These are phyloP conservation scores for Phlyctochytrium planicorne DNA, from an alignment of 192 early-diverging fungal species.

Conservation along the genomic window DNA sequence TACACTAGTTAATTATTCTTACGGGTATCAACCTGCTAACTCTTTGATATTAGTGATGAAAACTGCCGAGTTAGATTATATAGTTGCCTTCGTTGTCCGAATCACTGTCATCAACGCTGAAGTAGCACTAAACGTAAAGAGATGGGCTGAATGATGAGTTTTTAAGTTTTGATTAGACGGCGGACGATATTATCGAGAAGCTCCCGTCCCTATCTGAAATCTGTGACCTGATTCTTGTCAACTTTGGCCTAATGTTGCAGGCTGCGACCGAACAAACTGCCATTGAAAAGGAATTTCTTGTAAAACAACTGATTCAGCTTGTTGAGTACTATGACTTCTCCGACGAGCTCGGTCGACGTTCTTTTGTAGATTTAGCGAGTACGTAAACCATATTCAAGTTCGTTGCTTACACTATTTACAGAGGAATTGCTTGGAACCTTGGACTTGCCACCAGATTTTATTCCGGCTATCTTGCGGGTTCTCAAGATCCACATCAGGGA, in stretches of 20 bases:
- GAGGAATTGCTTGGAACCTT: slow-evolving; percentile 73
- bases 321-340: slow-evolving; percentile 74
- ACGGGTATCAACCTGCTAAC: too few species aligned
- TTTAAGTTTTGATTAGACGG: too few species aligned
- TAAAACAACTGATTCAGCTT: slow-evolving; percentile 73
- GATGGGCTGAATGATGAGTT: too few species aligned
- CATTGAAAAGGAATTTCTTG: slow-evolving; percentile 62
- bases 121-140: too few species aligned
- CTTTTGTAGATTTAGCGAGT: slow-evolving; percentile 77
- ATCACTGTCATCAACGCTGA: too few species aligned
- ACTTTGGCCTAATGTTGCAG: slow-evolving; percentile 4
- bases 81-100: too few species aligned
- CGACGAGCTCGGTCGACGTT: slow-evolving; percentile 84
- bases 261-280: slow-evolving; percentile 37
- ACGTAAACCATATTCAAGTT: neutral
- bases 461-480: slow-evolving; percentile 76
- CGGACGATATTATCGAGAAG: slow-evolving; percentile 14
- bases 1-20: too few species aligned
- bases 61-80: too few species aligned
- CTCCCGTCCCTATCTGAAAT: slow-evolving; percentile 19
- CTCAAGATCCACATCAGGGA: slow-evolving; percentile 75
- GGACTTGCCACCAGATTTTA: slow-evolving; percentile 74
- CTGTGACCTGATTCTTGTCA: neutral
- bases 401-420: slow-evolving; percentile 21
- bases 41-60: too few species aligned